A percentile compares a stretch with the other conserved stretches of the same genome.
Evolutionary conservation across 1,284 basidiomycete genomes (phyloP).

Genomic region (Moesziomyces parantarcticus): DNA sequence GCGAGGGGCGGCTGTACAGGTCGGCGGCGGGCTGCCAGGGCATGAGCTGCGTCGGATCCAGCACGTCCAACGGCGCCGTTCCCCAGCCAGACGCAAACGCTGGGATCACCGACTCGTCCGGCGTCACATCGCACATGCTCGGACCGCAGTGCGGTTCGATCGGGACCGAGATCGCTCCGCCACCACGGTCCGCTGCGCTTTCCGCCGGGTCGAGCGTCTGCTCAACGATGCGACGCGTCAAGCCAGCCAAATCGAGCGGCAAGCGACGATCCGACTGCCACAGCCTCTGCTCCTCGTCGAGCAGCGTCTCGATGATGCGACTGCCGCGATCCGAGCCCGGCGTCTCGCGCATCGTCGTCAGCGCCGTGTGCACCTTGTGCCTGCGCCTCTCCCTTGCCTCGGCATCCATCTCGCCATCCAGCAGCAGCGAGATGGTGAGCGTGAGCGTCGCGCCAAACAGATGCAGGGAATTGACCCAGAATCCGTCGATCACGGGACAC

Average conservation of each 20-base stretch:
- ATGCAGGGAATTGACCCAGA: constrained; percentile 54
- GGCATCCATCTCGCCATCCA: constrained; percentile 30
- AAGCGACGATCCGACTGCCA: constrained; percentile 15
- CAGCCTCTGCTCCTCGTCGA: constrained; percentile 41
- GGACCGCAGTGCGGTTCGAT: neutral
- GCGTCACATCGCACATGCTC: constrained; percentile 27
- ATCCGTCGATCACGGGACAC: constrained; percentile 53
- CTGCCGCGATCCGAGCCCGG: constrained; percentile 43
- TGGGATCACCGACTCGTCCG: constrained; percentile 31
- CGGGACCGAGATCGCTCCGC: neutral
- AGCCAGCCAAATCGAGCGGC: constrained; percentile 12
- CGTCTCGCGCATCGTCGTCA: constrained; percentile 39
- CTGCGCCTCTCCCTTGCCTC: constrained; percentile 17
- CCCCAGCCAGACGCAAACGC: constrained; percentile 35
- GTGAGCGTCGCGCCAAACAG: constrained; percentile 51
- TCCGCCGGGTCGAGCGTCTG: neutral
- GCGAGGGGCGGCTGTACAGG: neutral
- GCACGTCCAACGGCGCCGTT: constrained; percentile 1
- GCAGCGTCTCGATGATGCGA: constrained; percentile 45
- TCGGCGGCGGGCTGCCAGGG: neutral
- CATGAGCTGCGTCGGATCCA: constrained; percentile 12
- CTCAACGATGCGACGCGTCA: constrained; percentile 24
- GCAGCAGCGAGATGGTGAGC: constrained; percentile 47
- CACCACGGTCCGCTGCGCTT: no score
- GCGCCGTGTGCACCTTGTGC: constrained; percentile 25